Evolutionary conservation across 306 rosid genomes (phyloP).

Genomic region (Medicago lupulina): DNA sequence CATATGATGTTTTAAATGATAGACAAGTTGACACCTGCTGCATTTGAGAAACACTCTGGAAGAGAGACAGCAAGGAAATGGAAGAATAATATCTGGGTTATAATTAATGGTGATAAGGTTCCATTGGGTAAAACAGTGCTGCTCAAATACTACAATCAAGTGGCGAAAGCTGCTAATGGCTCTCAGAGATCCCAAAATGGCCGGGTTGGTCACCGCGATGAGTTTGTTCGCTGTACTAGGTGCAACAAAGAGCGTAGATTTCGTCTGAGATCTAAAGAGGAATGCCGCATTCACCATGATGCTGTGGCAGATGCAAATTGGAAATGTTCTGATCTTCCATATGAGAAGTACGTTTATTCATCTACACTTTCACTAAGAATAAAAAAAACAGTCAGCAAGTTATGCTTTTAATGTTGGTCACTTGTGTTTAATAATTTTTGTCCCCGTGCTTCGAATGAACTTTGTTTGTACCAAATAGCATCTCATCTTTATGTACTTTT

Average conservation of each 20-base stretch:
- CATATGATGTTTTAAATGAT: slow-evolving; percentile 37
- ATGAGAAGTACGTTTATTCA: slow-evolving; percentile 76
- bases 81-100: slow-evolving; percentile 97
- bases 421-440: slow-evolving; percentile 3
- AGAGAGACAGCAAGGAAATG: slow-evolving; percentile 97
- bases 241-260: slow-evolving; percentile 94
- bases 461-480: not conserved
- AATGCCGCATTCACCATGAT: slow-evolving; percentile 89
- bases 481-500: not conserved
- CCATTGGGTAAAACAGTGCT: slow-evolving; percentile 81
- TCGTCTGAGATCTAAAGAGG: slow-evolving; percentile 89
- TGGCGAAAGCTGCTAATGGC: slow-evolving; percentile 67
- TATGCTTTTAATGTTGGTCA: slow-evolving; percentile 29
- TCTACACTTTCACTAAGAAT: slow-evolving; percentile 11
- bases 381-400: not conserved
- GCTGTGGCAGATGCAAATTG: slow-evolving; percentile 80
- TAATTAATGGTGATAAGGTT: slow-evolving; percentile 88
- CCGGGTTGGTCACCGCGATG: slow-evolving; percentile 82
- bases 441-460: slow-evolving; percentile 2
- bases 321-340: slow-evolving; percentile 85
- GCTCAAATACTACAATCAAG: slow-evolving; percentile 91
- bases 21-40: slow-evolving; percentile 90
- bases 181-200: slow-evolving; percentile 75
- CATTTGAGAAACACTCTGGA: slow-evolving; percentile 99
- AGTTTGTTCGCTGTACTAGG: slow-evolving; percentile 73